A percentile compares a stretch with the other conserved stretches of the same genome.
Conservation (phyloP, 2,329 filamentous ascomycete species). For the Trichophyton rubrum region DNA sequence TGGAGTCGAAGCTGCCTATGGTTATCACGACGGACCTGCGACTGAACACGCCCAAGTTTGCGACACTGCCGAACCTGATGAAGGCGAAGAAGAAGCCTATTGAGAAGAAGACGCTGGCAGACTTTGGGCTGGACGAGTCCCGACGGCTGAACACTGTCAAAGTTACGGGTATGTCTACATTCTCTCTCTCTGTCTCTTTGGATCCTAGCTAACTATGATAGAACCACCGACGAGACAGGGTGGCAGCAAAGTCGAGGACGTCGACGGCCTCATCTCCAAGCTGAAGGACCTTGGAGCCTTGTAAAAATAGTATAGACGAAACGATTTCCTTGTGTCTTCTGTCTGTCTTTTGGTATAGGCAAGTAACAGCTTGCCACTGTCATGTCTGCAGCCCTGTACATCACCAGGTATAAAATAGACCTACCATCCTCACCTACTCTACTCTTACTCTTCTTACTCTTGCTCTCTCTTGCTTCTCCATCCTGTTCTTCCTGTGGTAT, state of each 20-base stretch:
- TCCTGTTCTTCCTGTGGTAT: too few relatives aligned
- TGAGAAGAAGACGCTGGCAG: constrained; percentile 76
- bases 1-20: constrained; percentile 75
- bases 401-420: background rate
- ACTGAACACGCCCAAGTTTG: constrained; percentile 89
- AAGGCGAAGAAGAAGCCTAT: constrained; percentile 99
- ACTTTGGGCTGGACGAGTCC: constrained; percentile 64
- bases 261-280: constrained; percentile 85
- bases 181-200: background rate
- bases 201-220: constrained; percentile 21
- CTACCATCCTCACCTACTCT: background rate
- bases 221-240: constrained; percentile 82
- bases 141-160: constrained; percentile 78
- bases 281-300: constrained; percentile 92
- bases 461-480: background rate
- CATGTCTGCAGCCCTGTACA: background rate
- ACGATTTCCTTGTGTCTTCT: background rate
- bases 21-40: constrained; percentile 89
- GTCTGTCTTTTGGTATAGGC: background rate
- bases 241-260: constrained; percentile 93
- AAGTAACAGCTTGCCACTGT: background rate
- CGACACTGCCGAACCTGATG: constrained; percentile 96
- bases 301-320: constrained; percentile 32
- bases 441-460: background rate
- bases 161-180: constrained; percentile 55